Base-by-base conservation (phyloP, 2,329 filamentous ascomycete species). In the Verticillium nonalfalfae region DNA sequence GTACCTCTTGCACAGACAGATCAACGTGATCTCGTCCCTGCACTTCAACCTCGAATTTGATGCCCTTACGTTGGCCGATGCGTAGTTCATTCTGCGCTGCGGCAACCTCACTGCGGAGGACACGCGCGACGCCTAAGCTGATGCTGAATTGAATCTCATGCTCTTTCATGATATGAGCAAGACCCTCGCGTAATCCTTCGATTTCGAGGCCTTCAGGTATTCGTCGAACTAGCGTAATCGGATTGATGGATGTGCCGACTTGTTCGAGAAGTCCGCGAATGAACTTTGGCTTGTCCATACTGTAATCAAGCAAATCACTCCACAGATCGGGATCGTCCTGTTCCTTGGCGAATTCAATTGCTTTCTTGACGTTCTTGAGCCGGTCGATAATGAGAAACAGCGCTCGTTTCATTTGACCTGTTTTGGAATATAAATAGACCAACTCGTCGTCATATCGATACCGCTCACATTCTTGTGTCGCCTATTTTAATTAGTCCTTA, bases 251-350 rank as follows among this genome's bases (percentile, higher is more conserved):
- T 1, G 93, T 98, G 39, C 95, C 95, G 1, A 97, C 94, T 76
- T 98, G 92, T 69, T 97, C 92, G 0, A 99, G 85, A 3, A 99
- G 79, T 0, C 91, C 93, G 13, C 91, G 89, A 67, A 99, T 98
- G 76, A 99, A 99, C 50, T 86, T 86, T 1, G 95, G 95, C 71
- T 97, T 97, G 76, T 97, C 93, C 95, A 99, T 98, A 63, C 90
- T 94, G 74, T 98, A 98, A 68, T 94, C 87, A 6, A 99, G 84
- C 7, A 99, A 81, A 70, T 98, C 93, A 66, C 97, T 90, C 95
- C 95, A 99, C 0, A 99, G 82, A 68, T 97, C 93, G 0, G 89
- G 87, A 68, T 97, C 93, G 65, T 95, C 88, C 71, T 98, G 93
- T 64, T 93, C 89, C 73, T 97, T 97, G 60, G 93, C 93, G 70